Evolutionary conservation across 164 flowering plant species (phyloP).

Genomic region (Vitis cinerea): DNA sequence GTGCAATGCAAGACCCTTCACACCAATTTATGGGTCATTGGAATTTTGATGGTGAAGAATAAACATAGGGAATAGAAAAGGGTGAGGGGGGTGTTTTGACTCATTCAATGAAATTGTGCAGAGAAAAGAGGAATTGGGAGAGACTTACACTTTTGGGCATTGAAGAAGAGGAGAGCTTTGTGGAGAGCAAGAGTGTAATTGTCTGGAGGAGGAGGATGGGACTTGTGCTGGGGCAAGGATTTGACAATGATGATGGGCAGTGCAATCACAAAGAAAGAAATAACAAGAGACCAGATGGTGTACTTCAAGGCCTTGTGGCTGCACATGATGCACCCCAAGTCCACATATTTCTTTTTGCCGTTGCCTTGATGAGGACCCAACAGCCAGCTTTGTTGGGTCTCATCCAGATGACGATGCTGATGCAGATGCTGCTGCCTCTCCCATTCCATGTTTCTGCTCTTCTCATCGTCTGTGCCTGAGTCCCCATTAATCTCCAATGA

Average conservation of each 20-base stretch:
- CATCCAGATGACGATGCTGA: conserved; percentile 36
- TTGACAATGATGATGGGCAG: conserved; percentile 64
- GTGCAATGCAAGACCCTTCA: no score
- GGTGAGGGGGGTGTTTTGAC: no score
- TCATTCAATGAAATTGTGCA: no score
- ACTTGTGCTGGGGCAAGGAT: conserved; percentile 50
- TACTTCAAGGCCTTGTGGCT: conserved; percentile 56
- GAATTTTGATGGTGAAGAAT: no score
- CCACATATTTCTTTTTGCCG: conserved; percentile 69
- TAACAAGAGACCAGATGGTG: conserved; percentile 32
- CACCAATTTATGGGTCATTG: no score
- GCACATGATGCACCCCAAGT: conserved; percentile 69
- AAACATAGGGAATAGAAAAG: no score
- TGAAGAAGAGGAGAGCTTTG: conserved; percentile 79
- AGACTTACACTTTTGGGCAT: conserved; percentile 82
- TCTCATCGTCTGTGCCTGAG: conserved; percentile 30
- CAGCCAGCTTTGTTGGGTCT: conserved; percentile 80
- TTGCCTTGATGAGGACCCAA: conserved; percentile 42
- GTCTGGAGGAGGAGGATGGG: conserved; percentile 49
- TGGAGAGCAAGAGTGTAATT: conserved; percentile 73
- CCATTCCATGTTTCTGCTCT: conserved; percentile 37
- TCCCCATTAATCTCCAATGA: conserved; percentile 55
- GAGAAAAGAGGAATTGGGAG: no score
- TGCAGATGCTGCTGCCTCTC: conserved; percentile 48
- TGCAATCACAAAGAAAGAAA: conserved; percentile 54